Percentiles rank a stretch among this genome's conserved stretches.
Conservation (phyloP, 2,329 filamentous ascomycete species). For the Trichoderma pleuroti region DNA sequence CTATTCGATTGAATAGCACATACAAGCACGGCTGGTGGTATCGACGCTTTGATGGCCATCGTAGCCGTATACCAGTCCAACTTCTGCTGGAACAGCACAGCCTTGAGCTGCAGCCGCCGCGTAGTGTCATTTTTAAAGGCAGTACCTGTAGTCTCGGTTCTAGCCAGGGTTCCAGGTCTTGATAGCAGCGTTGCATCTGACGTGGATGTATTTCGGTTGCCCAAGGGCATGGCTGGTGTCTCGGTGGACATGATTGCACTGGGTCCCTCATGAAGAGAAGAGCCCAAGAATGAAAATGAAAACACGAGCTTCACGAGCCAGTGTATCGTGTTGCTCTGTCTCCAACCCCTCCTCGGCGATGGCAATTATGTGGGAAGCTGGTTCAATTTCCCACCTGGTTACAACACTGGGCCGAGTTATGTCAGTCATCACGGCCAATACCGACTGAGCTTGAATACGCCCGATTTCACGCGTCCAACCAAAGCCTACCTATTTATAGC, state of each 20-base stretch:
- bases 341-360: background rate
- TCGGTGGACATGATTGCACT: background rate
- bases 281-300: background rate
- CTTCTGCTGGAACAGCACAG: background rate
- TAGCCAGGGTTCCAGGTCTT: background rate
- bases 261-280: background rate
- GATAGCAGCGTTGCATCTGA: background rate
- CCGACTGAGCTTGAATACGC: background rate
- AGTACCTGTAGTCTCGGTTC: background rate
- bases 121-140: background rate
- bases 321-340: background rate
- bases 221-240: background rate
- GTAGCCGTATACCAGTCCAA: background rate
- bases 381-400: background rate
- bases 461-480: background rate
- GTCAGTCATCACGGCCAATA: background rate
- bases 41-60: background rate
- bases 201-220: background rate
- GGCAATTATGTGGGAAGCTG: background rate
- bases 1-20: background rate
- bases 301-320: background rate
- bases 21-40: background rate
- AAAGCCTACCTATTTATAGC: background rate
- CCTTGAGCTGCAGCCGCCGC: background rate
- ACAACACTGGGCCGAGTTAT: background rate